These are phyloP conservation scores for Francoa sonchifolia DNA, from an alignment of 441 rosid genomes.

Conservation along the genomic window DNA sequence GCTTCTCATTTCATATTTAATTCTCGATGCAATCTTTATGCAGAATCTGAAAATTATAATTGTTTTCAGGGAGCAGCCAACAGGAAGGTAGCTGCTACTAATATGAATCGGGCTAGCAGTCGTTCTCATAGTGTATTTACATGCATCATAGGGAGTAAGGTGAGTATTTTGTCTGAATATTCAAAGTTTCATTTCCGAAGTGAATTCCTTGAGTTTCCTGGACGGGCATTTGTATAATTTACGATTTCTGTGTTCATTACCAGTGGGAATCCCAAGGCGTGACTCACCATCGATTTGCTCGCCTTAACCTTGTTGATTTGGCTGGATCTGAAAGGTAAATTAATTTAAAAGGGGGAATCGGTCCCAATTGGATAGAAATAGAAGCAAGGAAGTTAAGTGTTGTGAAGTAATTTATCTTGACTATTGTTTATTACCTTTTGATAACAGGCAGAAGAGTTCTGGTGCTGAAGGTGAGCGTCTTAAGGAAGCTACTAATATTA, in stretches of 20 bases:
- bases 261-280: slow-evolving; percentile 99
- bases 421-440: slow-evolving; percentile 9
- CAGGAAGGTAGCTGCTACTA: slow-evolving; percentile 95
- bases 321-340: slow-evolving; percentile 97
- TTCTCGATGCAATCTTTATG: too few relatives aligned
- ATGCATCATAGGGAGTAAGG: slow-evolving; percentile 89
- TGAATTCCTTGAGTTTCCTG: neutral
- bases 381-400: neutral
- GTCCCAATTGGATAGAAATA: too few relatives aligned
- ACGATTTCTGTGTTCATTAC: slow-evolving; percentile 11
- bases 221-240: slow-evolving; percentile 4
- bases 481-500: slow-evolving; percentile 95
- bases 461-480: slow-evolving; percentile 99
- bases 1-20: too few relatives aligned
- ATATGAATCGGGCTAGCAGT: slow-evolving; percentile 96
- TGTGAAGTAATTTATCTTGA: neutral
- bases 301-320: slow-evolving; percentile 93
- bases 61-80: slow-evolving; percentile 80
- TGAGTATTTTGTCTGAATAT: slow-evolving; percentile 17
- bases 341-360: neutral
- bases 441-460: slow-evolving; percentile 82
- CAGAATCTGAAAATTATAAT: too few relatives aligned
- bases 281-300: slow-evolving; percentile 90
- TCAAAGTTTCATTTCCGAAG: neutral
- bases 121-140: slow-evolving; percentile 99